These are phyloP conservation scores for Phaeophleospora eucalypticola DNA, from an alignment of 2,329 filamentous ascomycete species.

Conservation along the genomic window DNA sequence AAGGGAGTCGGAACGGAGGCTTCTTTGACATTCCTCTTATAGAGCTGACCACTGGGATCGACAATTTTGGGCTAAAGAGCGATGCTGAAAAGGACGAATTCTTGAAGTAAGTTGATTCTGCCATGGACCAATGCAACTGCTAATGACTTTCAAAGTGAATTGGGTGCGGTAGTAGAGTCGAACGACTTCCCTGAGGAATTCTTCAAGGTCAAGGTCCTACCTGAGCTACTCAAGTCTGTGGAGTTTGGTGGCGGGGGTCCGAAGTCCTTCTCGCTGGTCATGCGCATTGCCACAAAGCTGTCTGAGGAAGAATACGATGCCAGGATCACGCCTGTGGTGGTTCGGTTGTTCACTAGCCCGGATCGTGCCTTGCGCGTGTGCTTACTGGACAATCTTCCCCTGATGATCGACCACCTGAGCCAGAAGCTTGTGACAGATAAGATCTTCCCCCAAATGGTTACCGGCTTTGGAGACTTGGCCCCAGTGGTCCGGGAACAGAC, in stretches of 20 bases:
- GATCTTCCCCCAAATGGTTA: conserved; percentile 94
- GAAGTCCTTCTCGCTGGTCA: conserved; percentile 79
- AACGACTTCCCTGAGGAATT: conserved; percentile 98
- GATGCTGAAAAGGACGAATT: conserved; percentile 81
- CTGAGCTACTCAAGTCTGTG: conserved; percentile 95
- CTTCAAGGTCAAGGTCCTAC: conserved; percentile 94
- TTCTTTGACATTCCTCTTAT: conserved; percentile 95
- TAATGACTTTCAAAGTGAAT: conserved; percentile 50
- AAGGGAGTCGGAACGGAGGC: conserved; percentile 72
- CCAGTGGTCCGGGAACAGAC: conserved; percentile 94
- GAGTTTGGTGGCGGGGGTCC: conserved; percentile 95
- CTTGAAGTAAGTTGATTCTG: conserved; percentile 53
- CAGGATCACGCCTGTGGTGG: conserved; percentile 77
- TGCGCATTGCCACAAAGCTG: conserved; percentile 87
- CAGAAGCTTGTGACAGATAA: conserved; percentile 92
- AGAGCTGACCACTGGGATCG: conserved; percentile 85
- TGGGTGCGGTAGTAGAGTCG: conserved; percentile 67
- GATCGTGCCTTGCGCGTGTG: conserved; percentile 90
- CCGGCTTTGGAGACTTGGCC: conserved; percentile 87
- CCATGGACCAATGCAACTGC: not conserved
- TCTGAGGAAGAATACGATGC: conserved; percentile 84
- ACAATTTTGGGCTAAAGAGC: conserved; percentile 84
- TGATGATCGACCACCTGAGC: conserved; percentile 86
- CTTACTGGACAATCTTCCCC: conserved; percentile 77
- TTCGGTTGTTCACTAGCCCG: conserved; percentile 83